Conservation (phyloP, 2,329 filamentous ascomycete species). For the Scedosporium minutisporum region DNA sequence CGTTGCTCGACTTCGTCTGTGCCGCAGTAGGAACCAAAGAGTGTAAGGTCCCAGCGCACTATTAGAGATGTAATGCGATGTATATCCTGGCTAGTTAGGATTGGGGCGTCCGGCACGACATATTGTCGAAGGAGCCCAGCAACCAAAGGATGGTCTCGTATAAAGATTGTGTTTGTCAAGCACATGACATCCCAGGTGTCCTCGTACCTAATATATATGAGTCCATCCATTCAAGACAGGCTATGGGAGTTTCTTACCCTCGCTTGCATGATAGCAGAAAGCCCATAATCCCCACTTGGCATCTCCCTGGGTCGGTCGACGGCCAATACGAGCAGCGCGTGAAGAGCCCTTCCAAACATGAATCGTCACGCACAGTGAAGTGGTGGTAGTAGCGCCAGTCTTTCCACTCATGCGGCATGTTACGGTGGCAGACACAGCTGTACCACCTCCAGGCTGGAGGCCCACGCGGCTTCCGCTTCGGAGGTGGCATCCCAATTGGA, state of each 20-base stretch:
- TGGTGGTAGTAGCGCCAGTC: slow-evolving; percentile 10
- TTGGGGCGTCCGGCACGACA: background rate
- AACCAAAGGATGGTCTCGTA: background rate
- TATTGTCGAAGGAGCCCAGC: background rate
- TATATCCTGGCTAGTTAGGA: background rate
- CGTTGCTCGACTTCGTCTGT: background rate
- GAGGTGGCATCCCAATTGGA: slow-evolving; percentile 1
- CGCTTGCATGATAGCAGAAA: slow-evolving; percentile 19
- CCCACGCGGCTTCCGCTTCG: background rate
- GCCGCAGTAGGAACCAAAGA: background rate
- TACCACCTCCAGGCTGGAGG: slow-evolving; percentile 15
- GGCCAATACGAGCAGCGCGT: slow-evolving; percentile 10
- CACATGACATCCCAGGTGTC: background rate
- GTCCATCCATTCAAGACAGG: background rate
- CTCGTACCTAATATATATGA: background rate
- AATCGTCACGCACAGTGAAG: background rate
- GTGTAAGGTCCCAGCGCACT: background rate
- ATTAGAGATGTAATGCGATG: background rate
- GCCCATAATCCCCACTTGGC: slow-evolving; percentile 18
- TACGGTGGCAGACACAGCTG: slow-evolving; percentile 17
- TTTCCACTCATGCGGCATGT: slow-evolving; percentile 9
- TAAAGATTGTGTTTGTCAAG: background rate
- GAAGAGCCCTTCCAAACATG: background rate
- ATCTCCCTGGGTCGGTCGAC: slow-evolving; percentile 10
- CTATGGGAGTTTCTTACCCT: slow-evolving; percentile 12